Evolutionary conservation across 345 rosid species (phyloP), one percentile per base, ranked within the genome.

Genomic region (Brassica cretica): DNA sequence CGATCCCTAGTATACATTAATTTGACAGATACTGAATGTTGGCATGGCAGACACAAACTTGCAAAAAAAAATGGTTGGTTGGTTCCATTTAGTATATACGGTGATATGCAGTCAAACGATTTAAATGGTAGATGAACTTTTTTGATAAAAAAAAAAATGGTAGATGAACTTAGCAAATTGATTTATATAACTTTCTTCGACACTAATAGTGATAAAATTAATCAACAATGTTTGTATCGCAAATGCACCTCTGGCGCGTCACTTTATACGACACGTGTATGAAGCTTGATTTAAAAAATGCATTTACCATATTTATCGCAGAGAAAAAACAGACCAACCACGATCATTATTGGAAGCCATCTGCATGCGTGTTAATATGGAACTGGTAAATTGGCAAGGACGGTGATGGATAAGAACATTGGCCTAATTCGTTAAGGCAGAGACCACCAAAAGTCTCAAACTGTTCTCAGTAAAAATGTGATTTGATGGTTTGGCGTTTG

Each of bases 401-500:
- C 14, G 24, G 32, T 64, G 76, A 70, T 58, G 72, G 75, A 74
- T 76, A 77, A 70, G 76, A 29, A 68, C 77, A 81, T 64, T 62
- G 68, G 64, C 80, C 80, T 79, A 73, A 70, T 78, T 78, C 77
- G 81, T 71, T 79, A 66, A 67, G 66, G 70, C 67, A 64, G 30
- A 78, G 16, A 10, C 76, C 76, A 78, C 53, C 19, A 24, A 65
- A 78, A 60, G 74, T 60, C 77, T 27, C 59, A 33, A 27, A 72
- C 32, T 59, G 70, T 72, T 30, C 66, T 41, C 65, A 24, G 76
- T 80, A 30, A 80, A 24, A 4, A 3, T 56, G 27, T 80, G 83
- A 80, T 80, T 80, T 80, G 83, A 80, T 80, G 76, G 79, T 80
- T 75, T 65, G 55, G 49, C 76, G 72, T 70, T 79, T 80, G 83